A percentile compares a stretch with the other conserved stretches of the same genome.
phyloP scores from a whole-genome alignment of 768 basidiomycete species.

The Mycena belliarum region DNA sequence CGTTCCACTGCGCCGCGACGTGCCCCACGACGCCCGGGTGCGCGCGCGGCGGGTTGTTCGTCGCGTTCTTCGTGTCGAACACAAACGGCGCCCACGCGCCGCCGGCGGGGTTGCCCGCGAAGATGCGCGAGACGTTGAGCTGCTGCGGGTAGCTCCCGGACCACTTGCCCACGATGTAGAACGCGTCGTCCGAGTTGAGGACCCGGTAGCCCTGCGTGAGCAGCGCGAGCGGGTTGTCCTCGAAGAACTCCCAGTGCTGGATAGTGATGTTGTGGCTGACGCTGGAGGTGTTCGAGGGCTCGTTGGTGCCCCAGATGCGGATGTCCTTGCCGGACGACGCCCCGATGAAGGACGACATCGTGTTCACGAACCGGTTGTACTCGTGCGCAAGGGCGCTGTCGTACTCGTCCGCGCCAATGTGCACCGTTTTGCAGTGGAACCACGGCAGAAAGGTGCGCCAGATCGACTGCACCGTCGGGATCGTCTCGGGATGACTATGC shows the following conservation, averaged over 20 bases:
- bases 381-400: conserved; percentile 16
- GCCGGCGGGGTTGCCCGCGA: conserved; percentile 21
- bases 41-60: conserved; percentile 19
- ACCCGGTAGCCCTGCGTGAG: conserved; percentile 11
- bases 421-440: conserved; percentile 21
- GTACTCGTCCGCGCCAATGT: conserved; percentile 23
- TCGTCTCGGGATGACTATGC: conserved; percentile 14
- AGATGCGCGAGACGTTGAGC: conserved; percentile 20
- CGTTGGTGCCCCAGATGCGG: conserved; percentile 23
- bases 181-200: conserved; percentile 19
- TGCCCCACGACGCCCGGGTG: conserved; percentile 15
- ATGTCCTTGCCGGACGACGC: conserved; percentile 14
- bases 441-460: conserved; percentile 20
- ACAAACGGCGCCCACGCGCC: conserved; percentile 18
- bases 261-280: conserved; percentile 22
- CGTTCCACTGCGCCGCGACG: conserved; percentile 22
- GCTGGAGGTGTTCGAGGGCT: conserved; percentile 16
- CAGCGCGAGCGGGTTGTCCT: conserved; percentile 14
- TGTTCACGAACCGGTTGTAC: conserved; percentile 21
- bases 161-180: conserved; percentile 21
- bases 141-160: conserved; percentile 21
- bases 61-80: conserved; percentile 20
- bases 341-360: conserved; percentile 14
- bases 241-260: conserved; percentile 24
- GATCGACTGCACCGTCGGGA: conserved; percentile 18